Conservation (phyloP, 2,329 filamentous ascomycete species). For the Trichoderma sp. region DNA sequence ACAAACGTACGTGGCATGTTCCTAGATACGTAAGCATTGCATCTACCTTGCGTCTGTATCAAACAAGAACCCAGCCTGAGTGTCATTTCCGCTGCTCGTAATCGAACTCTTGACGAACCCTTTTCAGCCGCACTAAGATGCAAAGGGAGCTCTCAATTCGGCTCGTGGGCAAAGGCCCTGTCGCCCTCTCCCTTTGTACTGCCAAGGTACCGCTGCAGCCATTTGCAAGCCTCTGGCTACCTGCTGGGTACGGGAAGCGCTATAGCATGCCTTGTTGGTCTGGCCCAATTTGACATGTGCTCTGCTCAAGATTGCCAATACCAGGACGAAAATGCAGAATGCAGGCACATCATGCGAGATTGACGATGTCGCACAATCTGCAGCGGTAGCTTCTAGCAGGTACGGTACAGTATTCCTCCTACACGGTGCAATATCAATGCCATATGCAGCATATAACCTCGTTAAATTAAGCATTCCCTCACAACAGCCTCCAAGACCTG, state of each 20-base stretch:
- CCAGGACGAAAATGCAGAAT: neutral
- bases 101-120: neutral
- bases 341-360: neutral
- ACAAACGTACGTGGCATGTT: neutral
- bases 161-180: neutral
- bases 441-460: neutral
- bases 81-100: neutral
- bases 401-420: neutral
- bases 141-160: conserved; percentile 2
- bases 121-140: conserved; percentile 21
- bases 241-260: neutral
- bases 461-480: neutral
- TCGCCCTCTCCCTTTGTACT: neutral
- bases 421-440: neutral
- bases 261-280: neutral
- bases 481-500: neutral
- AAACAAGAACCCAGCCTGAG: neutral
- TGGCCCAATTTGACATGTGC: conserved; percentile 18
- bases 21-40: neutral
- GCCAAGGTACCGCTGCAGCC: neutral
- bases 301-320: neutral
- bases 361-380: neutral
- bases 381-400: neutral
- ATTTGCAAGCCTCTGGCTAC: neutral
- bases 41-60: neutral